Base-by-base conservation (phyloP, 1,139 yeast genomes). In the Candida albicans region DNA sequence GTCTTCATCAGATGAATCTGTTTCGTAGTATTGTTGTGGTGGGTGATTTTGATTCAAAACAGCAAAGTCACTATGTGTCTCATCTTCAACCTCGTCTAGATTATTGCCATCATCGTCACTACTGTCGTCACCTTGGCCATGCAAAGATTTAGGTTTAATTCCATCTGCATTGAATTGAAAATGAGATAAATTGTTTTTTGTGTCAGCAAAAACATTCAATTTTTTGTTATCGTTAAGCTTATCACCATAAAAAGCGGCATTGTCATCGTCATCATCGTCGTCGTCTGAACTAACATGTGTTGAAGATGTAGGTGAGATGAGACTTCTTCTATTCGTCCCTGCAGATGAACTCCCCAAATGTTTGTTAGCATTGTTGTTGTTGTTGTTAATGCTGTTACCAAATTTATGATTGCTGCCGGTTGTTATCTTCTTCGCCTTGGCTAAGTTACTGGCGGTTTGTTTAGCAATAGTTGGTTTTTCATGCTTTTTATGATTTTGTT, bases 391-490 rank as follows among this genome's bases (percentile, higher is more conserved):
- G 12, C 5, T 28, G n/a, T 9, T 13, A n/a, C 39, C 39, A 30
- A 37, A 37, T 9, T 37, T 30, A 11, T 37, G 22, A 24, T 37
- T 37, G 11, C 29, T 37, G 4, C 39, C 39, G 7, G 39, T 30
- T 10, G 39, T 37, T 15, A 37, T 45, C 42, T 56, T 57, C 33
- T 54, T 51, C 13, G 59, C 60, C 29, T 52, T 51, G 33, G 62
- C 59, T 34, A 65, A 49, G 42, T 59, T 67, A 43, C 63, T 62
- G 3, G 68, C 68, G 1, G 73, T 72, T 30, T 36, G 39, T 47
- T 68, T 67, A 15, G 63, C 67, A 14, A 68, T 47, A 44, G 59
- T 59, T 12, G 59, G 46, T 18, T 57, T 44, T 26, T 47, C 41
- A 13, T 45, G 44, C 34, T 46, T 54, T 37, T 51, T 57, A 33